These are phyloP conservation scores for Closterium sp. DNA, from an alignment of 139 green algal genomes.

Conservation along the genomic window DNA sequence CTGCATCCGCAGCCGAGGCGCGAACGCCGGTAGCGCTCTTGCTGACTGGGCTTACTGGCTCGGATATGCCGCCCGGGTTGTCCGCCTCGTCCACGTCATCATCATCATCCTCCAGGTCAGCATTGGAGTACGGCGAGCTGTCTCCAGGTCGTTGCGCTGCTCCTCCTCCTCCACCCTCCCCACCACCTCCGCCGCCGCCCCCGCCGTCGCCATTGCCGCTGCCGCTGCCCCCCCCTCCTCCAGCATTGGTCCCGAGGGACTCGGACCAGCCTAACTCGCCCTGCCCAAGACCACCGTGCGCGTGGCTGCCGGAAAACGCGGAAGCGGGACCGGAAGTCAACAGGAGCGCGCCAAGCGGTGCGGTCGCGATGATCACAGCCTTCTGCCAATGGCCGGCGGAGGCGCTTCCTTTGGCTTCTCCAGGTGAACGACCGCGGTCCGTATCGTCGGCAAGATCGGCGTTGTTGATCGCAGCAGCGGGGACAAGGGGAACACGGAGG, in stretches of 20 bases:
- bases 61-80: neutral
- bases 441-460: neutral
- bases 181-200: neutral
- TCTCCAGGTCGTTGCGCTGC: neutral
- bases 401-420: neutral
- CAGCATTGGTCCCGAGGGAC: neutral
- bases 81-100: neutral
- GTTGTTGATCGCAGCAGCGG: neutral
- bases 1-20: neutral
- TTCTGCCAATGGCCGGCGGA: neutral
- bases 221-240: neutral
- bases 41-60: neutral
- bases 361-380: neutral
- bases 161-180: neutral
- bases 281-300: neutral
- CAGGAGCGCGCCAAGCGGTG: neutral
- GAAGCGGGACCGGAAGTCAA: neutral
- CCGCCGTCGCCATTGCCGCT: neutral
- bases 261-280: neutral
- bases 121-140: neutral
- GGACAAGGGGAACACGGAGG: neutral
- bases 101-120: neutral
- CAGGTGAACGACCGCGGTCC: neutral
- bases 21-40: neutral
- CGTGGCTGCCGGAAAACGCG: neutral